Conservation (phyloP, 352 stramenopile genomes). For the Pythium insidiosum region DNA sequence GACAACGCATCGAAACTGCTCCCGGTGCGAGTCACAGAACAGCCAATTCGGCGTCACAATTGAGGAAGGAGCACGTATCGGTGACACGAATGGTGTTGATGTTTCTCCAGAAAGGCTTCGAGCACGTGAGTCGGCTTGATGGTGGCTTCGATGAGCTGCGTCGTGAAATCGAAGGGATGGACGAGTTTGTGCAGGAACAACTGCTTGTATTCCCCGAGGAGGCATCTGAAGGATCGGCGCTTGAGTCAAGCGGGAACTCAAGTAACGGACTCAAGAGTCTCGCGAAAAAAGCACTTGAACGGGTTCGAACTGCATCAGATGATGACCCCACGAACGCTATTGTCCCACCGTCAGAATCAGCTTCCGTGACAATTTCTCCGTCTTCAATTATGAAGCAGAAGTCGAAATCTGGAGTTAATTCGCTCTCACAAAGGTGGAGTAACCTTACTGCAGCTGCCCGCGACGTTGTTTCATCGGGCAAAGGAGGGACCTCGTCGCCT, state of each 20-base stretch:
- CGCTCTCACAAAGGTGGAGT: conserved; percentile 56
- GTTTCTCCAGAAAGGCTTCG: conserved; percentile 84
- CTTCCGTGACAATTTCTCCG: not conserved
- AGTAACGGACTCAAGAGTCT: conserved; percentile 13
- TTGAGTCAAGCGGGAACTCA: conserved; percentile 1
- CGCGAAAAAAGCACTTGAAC: conserved; percentile 15
- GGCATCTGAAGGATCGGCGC: not conserved
- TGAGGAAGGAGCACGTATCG: conserved; percentile 51
- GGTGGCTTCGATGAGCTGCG: conserved; percentile 81
- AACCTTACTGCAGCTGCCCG: conserved; percentile 62
- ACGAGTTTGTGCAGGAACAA: conserved; percentile 60
- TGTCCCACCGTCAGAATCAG: not conserved
- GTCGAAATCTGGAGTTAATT: conserved; percentile 27
- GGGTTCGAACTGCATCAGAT: conserved; percentile 17
- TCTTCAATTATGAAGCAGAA: conserved; percentile 10
- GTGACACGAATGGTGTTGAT: conserved; percentile 76
- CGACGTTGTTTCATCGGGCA: conserved; percentile 28
- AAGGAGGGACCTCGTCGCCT: not conserved
- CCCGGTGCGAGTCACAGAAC: conserved; percentile 2
- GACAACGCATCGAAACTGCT: conserved; percentile 9
- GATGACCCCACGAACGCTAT: conserved; percentile 13
- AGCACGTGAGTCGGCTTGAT: conserved; percentile 78
- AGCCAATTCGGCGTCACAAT: conserved; percentile 10
- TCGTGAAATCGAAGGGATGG: conserved; percentile 47
- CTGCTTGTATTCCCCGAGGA: conserved; percentile 40